Base-by-base conservation (phyloP, 1,284 basidiomycete genomes). In the Malassezia sympodialis region DNA sequence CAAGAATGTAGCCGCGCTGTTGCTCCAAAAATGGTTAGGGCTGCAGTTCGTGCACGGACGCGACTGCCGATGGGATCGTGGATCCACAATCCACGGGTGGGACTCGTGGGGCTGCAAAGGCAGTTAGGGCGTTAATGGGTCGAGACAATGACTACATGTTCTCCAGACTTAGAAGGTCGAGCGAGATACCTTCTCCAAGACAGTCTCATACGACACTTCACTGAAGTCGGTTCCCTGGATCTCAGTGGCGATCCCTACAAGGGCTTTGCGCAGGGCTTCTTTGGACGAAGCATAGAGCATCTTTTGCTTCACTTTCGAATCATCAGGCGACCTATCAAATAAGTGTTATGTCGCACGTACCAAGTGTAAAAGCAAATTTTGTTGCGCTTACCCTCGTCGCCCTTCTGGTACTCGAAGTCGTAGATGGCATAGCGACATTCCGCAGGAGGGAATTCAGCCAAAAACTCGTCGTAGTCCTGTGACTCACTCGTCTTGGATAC, bases 241-340 rank as follows among this genome's bases (percentile, higher is more conserved):
- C 76, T 96, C 89, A 62, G 80, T 58, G 0, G 81, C 79, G 64
- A 90, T 80, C 43, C 88, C 88, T 17, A 81, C 73, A 76, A 61
- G 94, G 42, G 80, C 75, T 61, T 81, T 82, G 73, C 83, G 83
- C 56, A 98, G 78, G 11, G 85, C 87, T 40, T 91, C 88, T 77
- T 86, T 88, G 62, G 93, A 96, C 23, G 90, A 86, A 39, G 93
- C 87, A 77, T 83, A 88, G 68, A 96, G 73, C 91, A 98, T 96
- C 86, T 94, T 96, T 73, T 82, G 78, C 79, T 86, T 91, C 77
- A 94, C 81, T 79, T 83, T 87, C 49, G 90, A 83, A 39, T 79
- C 79, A 73, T 94, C 90, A 59, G 93, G 93, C 23, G 85, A 82
- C 90, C 90, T 94, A 39, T 39, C 19, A 11, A 17, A 39, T 39